phyloP scores from a whole-genome alignment of 768 basidiomycete genomes.

The Paxillus ammoniavirescens region DNA sequence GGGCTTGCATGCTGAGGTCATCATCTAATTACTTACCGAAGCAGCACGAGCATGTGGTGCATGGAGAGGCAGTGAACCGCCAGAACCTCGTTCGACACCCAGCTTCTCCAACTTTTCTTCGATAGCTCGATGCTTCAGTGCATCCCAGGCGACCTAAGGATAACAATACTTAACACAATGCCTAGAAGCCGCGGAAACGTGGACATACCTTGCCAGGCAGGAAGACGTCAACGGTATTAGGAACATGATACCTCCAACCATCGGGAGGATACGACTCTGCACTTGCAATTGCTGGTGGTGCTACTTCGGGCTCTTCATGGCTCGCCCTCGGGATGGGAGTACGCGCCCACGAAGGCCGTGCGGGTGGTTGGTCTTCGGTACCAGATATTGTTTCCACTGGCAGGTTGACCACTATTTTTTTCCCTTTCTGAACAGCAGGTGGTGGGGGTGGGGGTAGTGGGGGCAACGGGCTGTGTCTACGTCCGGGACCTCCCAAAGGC shows the following conservation, averaged over 20 bases:
- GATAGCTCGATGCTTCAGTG: slow-evolving; percentile 64
- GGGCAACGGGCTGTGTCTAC: slow-evolving; percentile 71
- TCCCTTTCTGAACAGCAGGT: slow-evolving; percentile 46
- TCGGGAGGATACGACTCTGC: slow-evolving; percentile 67
- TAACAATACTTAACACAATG: slow-evolving; percentile 4
- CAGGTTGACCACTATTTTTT: slow-evolving; percentile 69
- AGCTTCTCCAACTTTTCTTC: slow-evolving; percentile 81
- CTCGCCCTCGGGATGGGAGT: slow-evolving; percentile 45
- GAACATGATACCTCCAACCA: slow-evolving; percentile 53
- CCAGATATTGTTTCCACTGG: slow-evolving; percentile 60
- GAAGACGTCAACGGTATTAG: slow-evolving; percentile 74
- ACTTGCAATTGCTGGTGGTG: slow-evolving; percentile 39
- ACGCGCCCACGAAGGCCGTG: slow-evolving; percentile 60
- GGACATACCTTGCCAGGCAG: slow-evolving; percentile 71
- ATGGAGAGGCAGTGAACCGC: slow-evolving; percentile 54
- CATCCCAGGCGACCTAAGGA: slow-evolving; percentile 69
- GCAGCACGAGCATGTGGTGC: slow-evolving; percentile 82
- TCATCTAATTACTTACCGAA: slow-evolving; percentile 55
- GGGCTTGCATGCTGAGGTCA: slow-evolving; percentile 17
- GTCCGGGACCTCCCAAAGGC: slow-evolving; percentile 72
- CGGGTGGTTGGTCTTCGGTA: slow-evolving; percentile 37
- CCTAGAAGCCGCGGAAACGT: slow-evolving; percentile 6
- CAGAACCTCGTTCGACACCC: slow-evolving; percentile 67
- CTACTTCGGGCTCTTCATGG: slow-evolving; percentile 25
- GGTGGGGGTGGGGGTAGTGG: slow-evolving; percentile 25